These are phyloP conservation scores for Nymphaea colorata DNA, from an alignment of 164 flowering plant species.

Conservation along the genomic window DNA sequence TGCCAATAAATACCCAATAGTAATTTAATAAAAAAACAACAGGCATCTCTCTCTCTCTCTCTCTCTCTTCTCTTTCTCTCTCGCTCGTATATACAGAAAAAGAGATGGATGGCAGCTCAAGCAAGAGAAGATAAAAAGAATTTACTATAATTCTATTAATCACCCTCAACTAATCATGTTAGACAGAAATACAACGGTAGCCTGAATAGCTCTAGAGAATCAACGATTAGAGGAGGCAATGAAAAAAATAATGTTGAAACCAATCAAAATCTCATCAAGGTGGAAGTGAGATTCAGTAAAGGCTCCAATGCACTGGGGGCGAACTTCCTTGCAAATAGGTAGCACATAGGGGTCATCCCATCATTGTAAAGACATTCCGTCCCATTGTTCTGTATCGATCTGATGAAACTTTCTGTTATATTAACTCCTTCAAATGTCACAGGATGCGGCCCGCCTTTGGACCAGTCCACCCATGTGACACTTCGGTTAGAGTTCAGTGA, in stretches of 20 bases:
- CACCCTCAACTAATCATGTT: background rate
- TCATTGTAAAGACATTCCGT: slow-evolving; percentile 50
- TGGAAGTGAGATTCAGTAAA: slow-evolving; percentile 23
- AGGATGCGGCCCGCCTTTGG: slow-evolving; percentile 69
- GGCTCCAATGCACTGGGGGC: slow-evolving; percentile 25
- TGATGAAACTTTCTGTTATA: slow-evolving; percentile 48
- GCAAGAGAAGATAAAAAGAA: background rate
- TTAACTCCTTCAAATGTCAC: slow-evolving; percentile 32
- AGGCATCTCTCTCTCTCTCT: background rate
- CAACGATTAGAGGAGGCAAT: background rate
- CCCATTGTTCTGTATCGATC: slow-evolving; percentile 44
- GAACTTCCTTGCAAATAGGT: slow-evolving; percentile 34
- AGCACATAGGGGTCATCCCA: slow-evolving; percentile 18
- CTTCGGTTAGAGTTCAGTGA: slow-evolving; percentile 48
- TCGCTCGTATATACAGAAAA: no score
- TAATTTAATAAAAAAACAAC: no score
- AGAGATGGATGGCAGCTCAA: no score
- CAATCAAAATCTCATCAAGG: slow-evolving; percentile 22
- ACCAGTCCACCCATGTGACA: slow-evolving; percentile 91
- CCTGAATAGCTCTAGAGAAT: background rate
- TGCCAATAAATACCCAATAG: no score
- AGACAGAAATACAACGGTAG: background rate
- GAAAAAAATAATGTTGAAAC: background rate
- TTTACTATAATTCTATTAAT: background rate
- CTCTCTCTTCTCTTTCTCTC: no score